Base-by-base conservation (phyloP, 176 grass and related monocot genomes). In the Elymus sibiricus region DNA sequence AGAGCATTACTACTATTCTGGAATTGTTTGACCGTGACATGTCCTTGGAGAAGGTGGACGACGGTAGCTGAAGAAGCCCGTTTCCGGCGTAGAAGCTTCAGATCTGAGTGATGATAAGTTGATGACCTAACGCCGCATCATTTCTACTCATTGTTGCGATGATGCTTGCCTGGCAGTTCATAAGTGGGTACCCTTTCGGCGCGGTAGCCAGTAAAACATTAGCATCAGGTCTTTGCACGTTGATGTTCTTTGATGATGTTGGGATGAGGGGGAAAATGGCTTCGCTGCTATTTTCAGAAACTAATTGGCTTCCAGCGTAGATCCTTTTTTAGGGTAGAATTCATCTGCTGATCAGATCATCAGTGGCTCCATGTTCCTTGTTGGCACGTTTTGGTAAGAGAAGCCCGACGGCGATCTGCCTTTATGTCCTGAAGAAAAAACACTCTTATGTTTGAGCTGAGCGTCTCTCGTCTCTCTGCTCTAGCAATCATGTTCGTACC, bases 81-180 rank as follows among this genome's bases (percentile, higher is more conserved):
- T 43, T 80, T 80, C 31, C 16, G 44, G 31, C 17, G 19, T 24
- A 22, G 27, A 64, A 53, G 28, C 42, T 76, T 85, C 73, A 64
- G 72, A 66, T 76, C 78, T 82, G 70, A 70, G 46, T 71, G 26
- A 77, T 79, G 27, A 32, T 2, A 37, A 19, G 40, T 22, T 72
- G 38, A 7, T 72, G 4, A 84, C 69, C 38, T 31, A 63, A 31
- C 32, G 26, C 37, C 29, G 56, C 39, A 47, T 63, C 31, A 42
- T 43, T 47, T 14, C 16, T 27, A 24, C 73, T 34, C 38, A 63
- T n/a, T 44, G 42, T 6, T 25, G 53, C 10, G 28, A 70, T 13
- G 78, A 74, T 62, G 69, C 37, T 47, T 84, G 32, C n/a, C 56
- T 84, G 56, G 82, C 55, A 43, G 26, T 27, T 74, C 53, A n/a